Conservation (phyloP, 768 basidiomycete species). For the Lactarius pseudohatsudake region DNA sequence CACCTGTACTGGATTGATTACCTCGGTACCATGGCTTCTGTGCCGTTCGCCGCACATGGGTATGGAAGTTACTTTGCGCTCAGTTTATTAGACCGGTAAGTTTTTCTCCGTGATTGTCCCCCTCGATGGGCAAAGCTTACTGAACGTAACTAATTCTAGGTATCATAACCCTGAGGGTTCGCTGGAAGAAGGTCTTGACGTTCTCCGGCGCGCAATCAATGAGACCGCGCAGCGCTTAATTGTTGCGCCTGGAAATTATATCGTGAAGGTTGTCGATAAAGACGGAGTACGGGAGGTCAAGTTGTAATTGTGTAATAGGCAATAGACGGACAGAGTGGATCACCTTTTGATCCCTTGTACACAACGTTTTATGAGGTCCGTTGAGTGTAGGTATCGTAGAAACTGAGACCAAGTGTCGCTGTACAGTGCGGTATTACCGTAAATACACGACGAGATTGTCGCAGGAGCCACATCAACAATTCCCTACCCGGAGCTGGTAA, state of each 20-base stretch:
- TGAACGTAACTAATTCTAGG: constrained; percentile 38
- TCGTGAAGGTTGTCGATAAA: constrained; percentile 89
- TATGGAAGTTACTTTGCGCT: constrained; percentile 92
- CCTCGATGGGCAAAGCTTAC: constrained; percentile 3
- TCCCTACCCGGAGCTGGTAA: background rate
- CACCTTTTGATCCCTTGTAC: background rate
- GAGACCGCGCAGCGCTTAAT: constrained; percentile 85
- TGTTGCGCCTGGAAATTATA: constrained; percentile 78
- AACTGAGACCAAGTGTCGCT: background rate
- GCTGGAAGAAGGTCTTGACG: constrained; percentile 81
- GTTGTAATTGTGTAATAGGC: constrained; percentile 36
- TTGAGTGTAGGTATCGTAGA: background rate
- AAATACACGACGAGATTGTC: background rate
- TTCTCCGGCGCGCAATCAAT: constrained; percentile 81
- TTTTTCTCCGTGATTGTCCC: background rate
- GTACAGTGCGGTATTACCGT: background rate
- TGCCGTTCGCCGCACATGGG: constrained; percentile 94
- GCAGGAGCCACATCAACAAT: too few species aligned
- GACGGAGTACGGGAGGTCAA: constrained; percentile 84
- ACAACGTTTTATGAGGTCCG: background rate
- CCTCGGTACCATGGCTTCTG: constrained; percentile 82
- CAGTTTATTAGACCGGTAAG: constrained; percentile 86
- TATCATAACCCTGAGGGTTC: constrained; percentile 90
- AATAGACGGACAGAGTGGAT: background rate
- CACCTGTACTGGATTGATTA: constrained; percentile 96